These are phyloP conservation scores for Lithocarpus polystachyus DNA, from an alignment of 306 rosid species.

Conservation along the genomic window DNA sequence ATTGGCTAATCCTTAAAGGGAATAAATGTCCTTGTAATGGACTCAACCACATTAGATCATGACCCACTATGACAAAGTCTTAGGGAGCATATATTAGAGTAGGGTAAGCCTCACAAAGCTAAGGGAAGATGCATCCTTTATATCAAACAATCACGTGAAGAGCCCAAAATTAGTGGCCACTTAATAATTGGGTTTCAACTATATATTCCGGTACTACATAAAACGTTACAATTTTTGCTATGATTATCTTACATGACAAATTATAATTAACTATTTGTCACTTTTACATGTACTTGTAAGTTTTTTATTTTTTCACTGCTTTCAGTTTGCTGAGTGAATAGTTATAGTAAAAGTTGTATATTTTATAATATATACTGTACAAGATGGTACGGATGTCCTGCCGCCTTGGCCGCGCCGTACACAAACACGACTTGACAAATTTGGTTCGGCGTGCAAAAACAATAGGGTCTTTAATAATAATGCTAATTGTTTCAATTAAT, in stretches of 20 bases:
- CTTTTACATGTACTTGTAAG: accelerated
- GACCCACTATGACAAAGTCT: background rate
- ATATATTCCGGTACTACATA: background rate
- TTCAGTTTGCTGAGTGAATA: too few species aligned
- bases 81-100: background rate
- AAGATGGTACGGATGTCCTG: conserved; percentile 21
- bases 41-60: conserved; percentile 3
- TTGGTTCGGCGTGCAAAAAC: background rate
- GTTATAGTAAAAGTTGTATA: accelerated
- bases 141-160: conserved; percentile 33
- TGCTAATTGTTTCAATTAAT: background rate
- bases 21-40: background rate
- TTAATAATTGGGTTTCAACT: conserved; percentile 38
- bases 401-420: conserved; percentile 48
- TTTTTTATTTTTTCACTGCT: too few species aligned
- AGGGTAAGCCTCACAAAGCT: background rate
- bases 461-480: background rate
- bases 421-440: conserved; percentile 22
- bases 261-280: accelerated
- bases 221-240: too few species aligned
- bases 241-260: accelerated
- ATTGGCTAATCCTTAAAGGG: background rate
- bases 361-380: background rate
- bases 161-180: conserved; percentile 46
- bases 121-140: background rate